Percentiles rank a stretch among this genome's conserved stretches.
Evolutionary conservation across 1,139 yeast genomes (phyloP).

Genomic region (Pichia sp.): DNA sequence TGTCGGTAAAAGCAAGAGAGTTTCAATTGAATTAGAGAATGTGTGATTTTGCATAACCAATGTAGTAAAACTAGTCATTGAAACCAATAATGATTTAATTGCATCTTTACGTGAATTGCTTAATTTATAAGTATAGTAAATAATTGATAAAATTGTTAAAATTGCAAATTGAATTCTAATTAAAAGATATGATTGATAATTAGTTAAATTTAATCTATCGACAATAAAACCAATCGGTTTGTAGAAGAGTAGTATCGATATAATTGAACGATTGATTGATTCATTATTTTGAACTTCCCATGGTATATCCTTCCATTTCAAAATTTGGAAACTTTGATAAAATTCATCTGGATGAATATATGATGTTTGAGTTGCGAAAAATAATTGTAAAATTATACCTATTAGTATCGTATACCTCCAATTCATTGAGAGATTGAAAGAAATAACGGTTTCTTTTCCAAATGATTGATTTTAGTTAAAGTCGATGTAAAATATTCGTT

Average conservation of each 20-base stretch:
- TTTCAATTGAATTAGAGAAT: slow-evolving; percentile 82
- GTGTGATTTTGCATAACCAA: slow-evolving; percentile 80
- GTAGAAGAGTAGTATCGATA: slow-evolving; percentile 60
- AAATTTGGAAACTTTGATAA: slow-evolving; percentile 76
- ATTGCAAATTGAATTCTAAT: slow-evolving; percentile 39
- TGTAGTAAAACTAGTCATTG: slow-evolving; percentile 72
- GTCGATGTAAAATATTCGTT: no score
- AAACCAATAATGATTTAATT: slow-evolving; percentile 55
- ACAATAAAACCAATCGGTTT: slow-evolving; percentile 52
- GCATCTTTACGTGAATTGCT: slow-evolving; percentile 56
- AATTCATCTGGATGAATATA: slow-evolving; percentile 98
- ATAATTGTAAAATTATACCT: slow-evolving; percentile 31
- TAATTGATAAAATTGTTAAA: slow-evolving; percentile 39
- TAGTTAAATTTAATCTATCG: slow-evolving; percentile 29
- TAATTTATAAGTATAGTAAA: slow-evolving; percentile 38
- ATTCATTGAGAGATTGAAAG: not conserved
- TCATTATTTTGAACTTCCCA: slow-evolving; percentile 68
- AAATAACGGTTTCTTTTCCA: not conserved
- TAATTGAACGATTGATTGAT: slow-evolving; percentile 65
- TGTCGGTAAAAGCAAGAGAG: slow-evolving; percentile 53
- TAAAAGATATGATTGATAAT: slow-evolving; percentile 47
- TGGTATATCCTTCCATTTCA: slow-evolving; percentile 55
- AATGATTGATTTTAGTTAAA: not conserved
- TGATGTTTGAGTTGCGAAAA: slow-evolving; percentile 62
- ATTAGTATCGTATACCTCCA: slow-evolving; percentile 28